Evolutionary conservation across 2,329 filamentous ascomycete genomes (phyloP).

Genomic region (Aschersonia sp.): DNA sequence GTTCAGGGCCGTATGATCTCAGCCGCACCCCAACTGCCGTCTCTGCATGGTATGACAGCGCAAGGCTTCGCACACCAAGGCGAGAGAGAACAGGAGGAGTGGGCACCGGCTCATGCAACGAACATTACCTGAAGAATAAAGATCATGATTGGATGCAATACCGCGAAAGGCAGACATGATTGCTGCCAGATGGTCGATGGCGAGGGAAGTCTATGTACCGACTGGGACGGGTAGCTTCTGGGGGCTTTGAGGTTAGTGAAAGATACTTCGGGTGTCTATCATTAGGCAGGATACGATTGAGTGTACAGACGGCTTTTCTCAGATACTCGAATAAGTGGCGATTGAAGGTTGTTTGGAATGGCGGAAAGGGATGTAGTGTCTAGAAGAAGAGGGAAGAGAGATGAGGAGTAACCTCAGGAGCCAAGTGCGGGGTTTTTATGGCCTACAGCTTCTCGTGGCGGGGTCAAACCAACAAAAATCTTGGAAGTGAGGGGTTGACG

Average conservation of each 20-base stretch:
- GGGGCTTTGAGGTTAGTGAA: too few relatives aligned
- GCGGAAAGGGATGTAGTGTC: too few relatives aligned
- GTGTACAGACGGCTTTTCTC: not conserved
- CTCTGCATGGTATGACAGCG: not conserved
- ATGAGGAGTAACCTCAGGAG: not conserved
- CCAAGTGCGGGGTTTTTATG: not conserved
- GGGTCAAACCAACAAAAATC: not conserved
- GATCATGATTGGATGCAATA: conserved; percentile 21
- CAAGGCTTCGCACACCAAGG: not conserved
- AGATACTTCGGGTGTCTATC: too few relatives aligned
- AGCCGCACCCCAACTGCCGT: conserved; percentile 23
- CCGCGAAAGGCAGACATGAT: conserved; percentile 20
- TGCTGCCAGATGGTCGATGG: conserved; percentile 2
- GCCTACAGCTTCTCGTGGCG: not conserved
- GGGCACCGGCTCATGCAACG: conserved; percentile 52
- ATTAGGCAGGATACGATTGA: not conserved
- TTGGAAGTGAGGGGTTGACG: not conserved
- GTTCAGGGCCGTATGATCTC: conserved; percentile 88
- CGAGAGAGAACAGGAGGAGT: conserved; percentile 5
- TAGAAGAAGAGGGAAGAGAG: too few relatives aligned
- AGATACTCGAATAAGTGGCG: not conserved
- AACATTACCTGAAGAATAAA: conserved; percentile 26
- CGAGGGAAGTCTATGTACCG: not conserved
- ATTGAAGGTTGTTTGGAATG: not conserved
- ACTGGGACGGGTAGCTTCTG: not conserved